These are phyloP conservation scores for Ascochyta lentis DNA, from an alignment of 2,329 filamentous ascomycete genomes.

Conservation along the genomic window DNA sequence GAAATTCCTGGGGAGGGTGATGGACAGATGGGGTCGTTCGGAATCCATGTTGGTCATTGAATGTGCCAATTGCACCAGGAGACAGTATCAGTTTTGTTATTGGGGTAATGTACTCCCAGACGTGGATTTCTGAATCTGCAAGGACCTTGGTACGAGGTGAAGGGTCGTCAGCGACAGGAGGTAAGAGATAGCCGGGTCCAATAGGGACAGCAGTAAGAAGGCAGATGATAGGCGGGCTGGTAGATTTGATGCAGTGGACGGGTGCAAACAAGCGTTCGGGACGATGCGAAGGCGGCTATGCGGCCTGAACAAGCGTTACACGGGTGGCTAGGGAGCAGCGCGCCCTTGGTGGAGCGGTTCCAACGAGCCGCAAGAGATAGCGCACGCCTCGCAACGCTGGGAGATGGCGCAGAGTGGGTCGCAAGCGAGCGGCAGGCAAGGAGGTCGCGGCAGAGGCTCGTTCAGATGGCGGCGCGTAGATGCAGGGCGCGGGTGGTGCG, in stretches of 20 bases:
- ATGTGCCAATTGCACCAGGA: neutral
- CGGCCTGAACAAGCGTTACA: conserved; percentile 43
- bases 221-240: conserved; percentile 36
- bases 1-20: conserved; percentile 59
- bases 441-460: conserved; percentile 26
- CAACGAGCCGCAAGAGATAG: conserved; percentile 28
- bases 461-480: conserved; percentile 32
- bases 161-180: conserved; percentile 21
- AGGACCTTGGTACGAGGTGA: conserved; percentile 28
- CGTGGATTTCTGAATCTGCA: conserved; percentile 31
- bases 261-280: conserved; percentile 41
- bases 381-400: conserved; percentile 19
- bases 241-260: conserved; percentile 24
- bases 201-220: conserved; percentile 18
- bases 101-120: conserved; percentile 14
- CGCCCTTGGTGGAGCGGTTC: conserved; percentile 25
- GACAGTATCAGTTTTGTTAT: conserved; percentile 18
- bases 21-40: conserved; percentile 55
- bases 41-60: conserved; percentile 45
- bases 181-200: conserved; percentile 20
- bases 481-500: neutral
- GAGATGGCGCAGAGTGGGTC: conserved; percentile 19
- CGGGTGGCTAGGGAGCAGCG: conserved; percentile 33
- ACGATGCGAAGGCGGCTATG: conserved; percentile 46
- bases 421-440: conserved; percentile 27